Base-by-base conservation (phyloP, 139 green algal genomes). In the Mesostigma viride region DNA sequence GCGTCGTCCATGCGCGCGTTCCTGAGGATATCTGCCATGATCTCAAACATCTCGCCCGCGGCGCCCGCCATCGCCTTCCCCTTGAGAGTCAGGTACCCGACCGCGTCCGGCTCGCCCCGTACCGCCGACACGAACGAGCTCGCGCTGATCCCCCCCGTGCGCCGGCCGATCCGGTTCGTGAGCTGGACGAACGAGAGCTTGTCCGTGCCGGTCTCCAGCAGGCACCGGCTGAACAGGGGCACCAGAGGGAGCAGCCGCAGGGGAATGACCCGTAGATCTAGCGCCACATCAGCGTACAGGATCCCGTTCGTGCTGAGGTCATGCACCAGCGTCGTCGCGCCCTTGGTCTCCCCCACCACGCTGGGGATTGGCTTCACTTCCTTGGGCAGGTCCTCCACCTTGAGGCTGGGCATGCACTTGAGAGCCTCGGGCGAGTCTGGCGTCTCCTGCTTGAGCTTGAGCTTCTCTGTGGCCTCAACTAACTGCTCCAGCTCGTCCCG, bases 251-350 rank as follows among this genome's bases (percentile, higher is more conserved):
- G 79, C 51, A 99, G 86, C 40, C 76, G 4, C 22, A 65, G 51
- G 4, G 93, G 89, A 44, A 99, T 62, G 0, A 67, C 53, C 0
- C 71, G 64, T 65, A 94, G 68, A 65, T 90, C 80, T 26, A 82
- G 45, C 22, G 63, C 62, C 34, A 88, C 68, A 66, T 98, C 92
- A n/a, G 89, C 68, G 78, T 99, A 99, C 44, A 99, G 77, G 44
- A 99, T 84, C 65, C 96, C 86, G 76, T 98, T 98, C 33, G 93
- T 99, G 80, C 97, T 96, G 22, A 99, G 80, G 71, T 99, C 93
- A 77, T 98, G 93, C 1, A 58, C 75, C 20, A 99, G 83, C 62
- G 95, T 44, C 0, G 83, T 95, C 47, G 85, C 78, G 45, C 83
- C 87, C 31, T 73, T 71, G 20, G 59, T 34, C 58, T 72, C 28